phyloP scores from a whole-genome alignment of 148 eudicot species.

The Rhododendron molle region DNA sequence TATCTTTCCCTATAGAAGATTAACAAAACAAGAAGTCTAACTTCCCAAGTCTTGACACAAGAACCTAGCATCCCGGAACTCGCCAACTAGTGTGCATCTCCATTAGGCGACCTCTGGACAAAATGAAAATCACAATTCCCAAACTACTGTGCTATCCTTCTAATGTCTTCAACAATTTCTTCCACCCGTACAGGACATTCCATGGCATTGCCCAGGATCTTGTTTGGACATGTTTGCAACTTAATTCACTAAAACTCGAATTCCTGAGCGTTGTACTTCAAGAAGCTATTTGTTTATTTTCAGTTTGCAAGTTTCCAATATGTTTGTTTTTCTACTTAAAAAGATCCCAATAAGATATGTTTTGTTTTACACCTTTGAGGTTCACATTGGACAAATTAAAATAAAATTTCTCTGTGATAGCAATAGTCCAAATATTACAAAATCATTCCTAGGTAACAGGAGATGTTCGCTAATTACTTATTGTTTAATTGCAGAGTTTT shows the following conservation, averaged over 20 bases:
- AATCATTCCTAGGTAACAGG: background rate
- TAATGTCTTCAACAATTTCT: background rate
- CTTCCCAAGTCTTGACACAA: background rate
- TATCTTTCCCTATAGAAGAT: background rate
- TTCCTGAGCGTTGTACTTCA: too few species aligned
- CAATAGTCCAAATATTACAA: background rate
- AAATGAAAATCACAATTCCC: background rate
- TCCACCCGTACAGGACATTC: background rate
- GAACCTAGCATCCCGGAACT: background rate
- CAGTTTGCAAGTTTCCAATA: too few species aligned
- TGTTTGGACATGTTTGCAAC: background rate
- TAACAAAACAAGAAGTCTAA: background rate
- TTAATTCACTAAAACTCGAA: too few species aligned
- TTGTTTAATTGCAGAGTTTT: background rate
- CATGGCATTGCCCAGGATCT: background rate
- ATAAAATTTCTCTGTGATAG: background rate
- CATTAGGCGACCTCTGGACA: background rate
- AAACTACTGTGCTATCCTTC: background rate
- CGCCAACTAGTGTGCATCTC: background rate
- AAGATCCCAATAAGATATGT: background rate
- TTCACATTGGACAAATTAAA: background rate
- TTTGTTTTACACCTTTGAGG: background rate
- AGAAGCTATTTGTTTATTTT: too few species aligned
- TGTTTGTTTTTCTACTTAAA: background rate
- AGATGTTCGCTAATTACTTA: slow-evolving; percentile 6